A percentile compares a stretch with the other conserved stretches of the same genome.
phyloP scores from a whole-genome alignment of 2,329 filamentous ascomycete genomes.

The Neonectria punicea region DNA sequence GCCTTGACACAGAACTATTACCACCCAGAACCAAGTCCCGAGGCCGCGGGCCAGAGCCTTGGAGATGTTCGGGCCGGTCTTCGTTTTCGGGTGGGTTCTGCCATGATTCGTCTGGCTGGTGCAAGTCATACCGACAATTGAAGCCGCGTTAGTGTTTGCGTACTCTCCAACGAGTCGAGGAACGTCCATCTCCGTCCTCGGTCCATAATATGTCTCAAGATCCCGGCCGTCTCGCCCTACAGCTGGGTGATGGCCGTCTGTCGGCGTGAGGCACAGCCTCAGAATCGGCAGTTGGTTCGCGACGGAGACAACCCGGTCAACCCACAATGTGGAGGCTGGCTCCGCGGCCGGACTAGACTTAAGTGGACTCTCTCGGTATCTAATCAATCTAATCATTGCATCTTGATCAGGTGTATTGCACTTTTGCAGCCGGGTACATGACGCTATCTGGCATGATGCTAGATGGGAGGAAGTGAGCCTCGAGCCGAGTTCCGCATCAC shows the following conservation, averaged over 20 bases:
- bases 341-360: not conserved
- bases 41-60: not conserved
- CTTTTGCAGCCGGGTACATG: not conserved
- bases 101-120: not conserved
- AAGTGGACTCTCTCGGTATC: not conserved
- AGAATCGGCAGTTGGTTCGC: conserved; percentile 9
- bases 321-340: not conserved
- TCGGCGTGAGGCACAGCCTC: not conserved
- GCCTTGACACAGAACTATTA: not conserved
- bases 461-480: not conserved
- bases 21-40: not conserved
- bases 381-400: conserved; percentile 1
- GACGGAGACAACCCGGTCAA: not conserved
- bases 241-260: not conserved
- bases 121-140: not conserved
- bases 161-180: not conserved
- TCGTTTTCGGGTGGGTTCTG: not conserved
- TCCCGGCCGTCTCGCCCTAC: not conserved
- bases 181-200: not conserved
- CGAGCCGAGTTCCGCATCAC: not conserved
- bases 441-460: not conserved
- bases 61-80: not conserved
- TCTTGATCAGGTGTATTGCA: not conserved
- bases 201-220: not conserved
- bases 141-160: not conserved